Percentiles rank a stretch among this genome's conserved stretches.
These are phyloP conservation scores for Talinum fruticosum DNA, from an alignment of 148 eudicot genomes.

Conservation along the genomic window DNA sequence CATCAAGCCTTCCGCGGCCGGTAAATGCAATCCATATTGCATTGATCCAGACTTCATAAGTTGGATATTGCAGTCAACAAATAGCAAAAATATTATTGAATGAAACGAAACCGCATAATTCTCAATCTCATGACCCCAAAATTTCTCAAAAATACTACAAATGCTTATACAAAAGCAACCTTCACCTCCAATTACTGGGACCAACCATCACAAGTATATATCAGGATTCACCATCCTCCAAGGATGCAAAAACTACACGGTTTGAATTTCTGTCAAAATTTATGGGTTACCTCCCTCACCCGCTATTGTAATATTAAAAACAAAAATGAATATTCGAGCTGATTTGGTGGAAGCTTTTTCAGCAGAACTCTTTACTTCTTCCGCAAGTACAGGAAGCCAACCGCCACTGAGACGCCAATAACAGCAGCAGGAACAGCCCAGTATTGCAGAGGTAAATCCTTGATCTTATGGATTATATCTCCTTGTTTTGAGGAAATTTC, in stretches of 20 bases:
- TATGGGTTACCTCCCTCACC: neutral
- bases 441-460: slow-evolving; percentile 51
- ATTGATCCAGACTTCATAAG: neutral
- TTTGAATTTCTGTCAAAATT: slow-evolving; percentile 27
- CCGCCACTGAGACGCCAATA: slow-evolving; percentile 53
- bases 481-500: slow-evolving; percentile 28
- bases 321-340: neutral
- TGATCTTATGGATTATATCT: slow-evolving; percentile 35
- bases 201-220: neutral
- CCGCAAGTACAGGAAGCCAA: slow-evolving; percentile 55
- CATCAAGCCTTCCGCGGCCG: too few relatives aligned
- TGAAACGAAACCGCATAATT: neutral
- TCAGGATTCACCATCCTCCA: neutral
- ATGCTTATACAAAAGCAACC: neutral
- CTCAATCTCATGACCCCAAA: neutral
- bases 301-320: neutral
- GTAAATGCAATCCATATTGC: too few relatives aligned
- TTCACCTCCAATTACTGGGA: neutral
- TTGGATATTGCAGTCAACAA: neutral
- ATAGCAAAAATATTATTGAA: too few relatives aligned
- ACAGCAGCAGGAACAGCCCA: slow-evolving; percentile 60
- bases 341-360: neutral
- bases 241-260: neutral
- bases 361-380: slow-evolving; percentile 35
- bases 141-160: neutral